Base-by-base conservation (phyloP, 306 rosid species). In the Cotoneaster glaucophyllus region DNA sequence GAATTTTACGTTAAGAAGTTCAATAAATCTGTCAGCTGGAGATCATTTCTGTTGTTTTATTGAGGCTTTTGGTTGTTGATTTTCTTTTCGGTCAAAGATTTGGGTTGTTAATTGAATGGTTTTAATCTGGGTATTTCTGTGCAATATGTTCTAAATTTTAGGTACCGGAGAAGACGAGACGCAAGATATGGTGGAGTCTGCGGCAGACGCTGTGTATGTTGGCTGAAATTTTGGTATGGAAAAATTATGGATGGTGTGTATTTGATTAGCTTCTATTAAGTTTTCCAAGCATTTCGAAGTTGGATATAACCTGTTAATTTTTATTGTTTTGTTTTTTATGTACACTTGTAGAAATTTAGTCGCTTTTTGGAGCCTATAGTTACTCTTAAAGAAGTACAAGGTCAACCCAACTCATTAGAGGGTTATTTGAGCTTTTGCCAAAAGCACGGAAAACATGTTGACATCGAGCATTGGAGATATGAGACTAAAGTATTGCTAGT, bases 151-250 rank as follows among this genome's bases (percentile, higher is more conserved):
- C 1, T 22, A 12, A 61, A 58, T 58, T 76, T 14, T 67, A 90
- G 96, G 78, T 90, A 28, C 57, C 0, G 28, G 6, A 34, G 97
- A 93, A 77, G 76, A 52, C 2, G 73, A 72, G 28, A 26, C 61
- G 3, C 64, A 97, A 1, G 98, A 93, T 70, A 74, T 93, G 69
- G 90, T 89, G 1, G 98, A 93, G 82, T 93, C 98, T 9, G 5
- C 89, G 13, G 90, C 87, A 25, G 98, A 87, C 45, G 96, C 97
- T 8, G 54, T 93, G 8, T 93, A 85, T 39, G 70, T 91, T 3
- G 98, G 91, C 13, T 50, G 85, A 72, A 54, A 67, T 50, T 86
- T 81, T 24, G 89, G 91, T 71, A 85, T 93, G 4, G 75, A 85
- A 32, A 75, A 10, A 39, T 71, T 88, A 7, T 93, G 98, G 98